Percentiles rank a stretch among this genome's conserved stretches.
Conservation (phyloP, 2,329 filamentous ascomycete genomes). For the Aspergillus novoparasiticus region DNA sequence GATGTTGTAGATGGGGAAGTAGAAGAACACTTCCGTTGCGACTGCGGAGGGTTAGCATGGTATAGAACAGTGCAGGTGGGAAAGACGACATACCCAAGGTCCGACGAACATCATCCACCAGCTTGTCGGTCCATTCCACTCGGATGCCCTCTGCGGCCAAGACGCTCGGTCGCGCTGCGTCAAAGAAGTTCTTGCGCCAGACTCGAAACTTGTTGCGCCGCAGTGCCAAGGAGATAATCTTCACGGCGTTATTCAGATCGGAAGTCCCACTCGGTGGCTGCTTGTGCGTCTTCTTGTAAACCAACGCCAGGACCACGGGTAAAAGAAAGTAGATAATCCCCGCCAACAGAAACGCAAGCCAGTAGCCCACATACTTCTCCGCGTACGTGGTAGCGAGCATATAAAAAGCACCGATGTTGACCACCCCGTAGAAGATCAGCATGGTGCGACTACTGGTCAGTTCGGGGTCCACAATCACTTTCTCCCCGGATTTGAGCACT, state of each 20-base stretch:
- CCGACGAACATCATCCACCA: slow-evolving; percentile 40
- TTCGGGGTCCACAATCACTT: slow-evolving; percentile 52
- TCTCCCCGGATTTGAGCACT: slow-evolving; percentile 47
- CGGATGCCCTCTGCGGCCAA: slow-evolving; percentile 31
- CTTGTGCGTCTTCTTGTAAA: slow-evolving; percentile 39
- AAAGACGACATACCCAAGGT: slow-evolving; percentile 20
- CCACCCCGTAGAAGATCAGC: slow-evolving; percentile 39
- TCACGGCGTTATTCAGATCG: slow-evolving; percentile 31
- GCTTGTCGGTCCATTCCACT: slow-evolving; percentile 37
- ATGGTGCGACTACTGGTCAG: slow-evolving; percentile 43
- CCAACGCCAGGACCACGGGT: slow-evolving; percentile 34
- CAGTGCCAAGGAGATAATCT: slow-evolving; percentile 37
- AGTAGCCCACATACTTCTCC: slow-evolving; percentile 46
- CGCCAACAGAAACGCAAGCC: slow-evolving; percentile 37
- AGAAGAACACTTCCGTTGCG: slow-evolving; percentile 42
- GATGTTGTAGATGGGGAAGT: slow-evolving; percentile 42
- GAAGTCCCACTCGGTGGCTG: slow-evolving; percentile 34
- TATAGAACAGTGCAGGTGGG: neutral
- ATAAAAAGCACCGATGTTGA: slow-evolving; percentile 39
- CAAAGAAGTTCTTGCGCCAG: slow-evolving; percentile 38
- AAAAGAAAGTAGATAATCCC: slow-evolving; percentile 40
- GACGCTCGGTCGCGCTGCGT: slow-evolving; percentile 37
- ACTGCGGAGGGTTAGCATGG: neutral
- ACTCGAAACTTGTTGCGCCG: slow-evolving; percentile 34
- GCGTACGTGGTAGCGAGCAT: slow-evolving; percentile 43